Base-by-base conservation (phyloP, 2,329 filamentous ascomycete genomes). In the Leptosphaerulina australis region DNA sequence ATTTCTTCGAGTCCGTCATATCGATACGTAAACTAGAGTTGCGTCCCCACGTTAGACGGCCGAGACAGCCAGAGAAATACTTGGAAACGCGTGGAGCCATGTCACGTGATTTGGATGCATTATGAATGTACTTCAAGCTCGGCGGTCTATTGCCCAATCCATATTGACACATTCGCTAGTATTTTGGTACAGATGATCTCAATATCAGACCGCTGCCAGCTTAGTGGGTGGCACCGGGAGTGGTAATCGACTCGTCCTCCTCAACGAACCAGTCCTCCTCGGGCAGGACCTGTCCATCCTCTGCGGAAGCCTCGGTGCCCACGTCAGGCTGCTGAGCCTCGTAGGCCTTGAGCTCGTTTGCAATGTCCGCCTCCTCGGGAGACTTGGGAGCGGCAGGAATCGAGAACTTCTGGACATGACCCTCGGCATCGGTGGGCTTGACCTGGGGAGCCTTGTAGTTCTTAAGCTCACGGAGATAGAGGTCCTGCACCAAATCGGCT, bases 401-500 rank as follows among this genome's bases (percentile, higher is more conserved):
- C 70, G 74, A 72, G 82, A 97, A 99, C 75, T 86, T 90, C 76
- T 94, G 89, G 68, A 97, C 94, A 68, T 96, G 88, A 73, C 90
- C 92, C 66, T 93, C 88, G 72, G 92, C 81, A 72, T 97, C 94
- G 68, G 85, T 84, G 59, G 91, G 83, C 83, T 97, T 96, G 79
- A 93, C 74, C 63, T 85, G 81, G 49, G 89, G 81, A 59, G 87
- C 81, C 85, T 97, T 97, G 88, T 96, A 97, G 78, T 86, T 85
- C 81, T 93, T 94, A 74, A 99, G 86, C 79, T 97, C 92, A 77
- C 88, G 88, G 67, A 99, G 86, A 83, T 99, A 99, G 73, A 99
- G 85, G 75, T 97, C 93, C 80, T 97, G 94, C 68, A 99, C 90
- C 70, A 96, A 86, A 77, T 99, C 94, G 85, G 90, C 94, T 97